These are phyloP conservation scores for Aspergillus neotritici DNA, from an alignment of 2,329 filamentous ascomycete genomes.

Conservation along the genomic window DNA sequence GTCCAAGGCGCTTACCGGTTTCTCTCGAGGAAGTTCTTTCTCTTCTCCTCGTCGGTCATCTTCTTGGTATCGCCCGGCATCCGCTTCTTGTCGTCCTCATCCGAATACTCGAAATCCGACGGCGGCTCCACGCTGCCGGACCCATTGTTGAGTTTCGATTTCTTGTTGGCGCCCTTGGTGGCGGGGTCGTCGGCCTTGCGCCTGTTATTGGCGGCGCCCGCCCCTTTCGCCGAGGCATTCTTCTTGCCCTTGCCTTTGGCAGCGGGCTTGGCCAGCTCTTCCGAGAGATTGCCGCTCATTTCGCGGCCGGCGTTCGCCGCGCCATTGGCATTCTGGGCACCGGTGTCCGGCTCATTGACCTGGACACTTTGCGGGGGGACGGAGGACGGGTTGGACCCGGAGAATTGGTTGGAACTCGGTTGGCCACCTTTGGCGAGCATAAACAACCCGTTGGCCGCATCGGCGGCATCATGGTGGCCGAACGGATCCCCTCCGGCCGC, in stretches of 20 bases:
- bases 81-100: constrained; percentile 44
- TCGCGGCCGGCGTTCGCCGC: constrained; percentile 60
- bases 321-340: constrained; percentile 37
- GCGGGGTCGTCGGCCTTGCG: constrained; percentile 71
- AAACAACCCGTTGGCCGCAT: constrained; percentile 89
- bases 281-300: constrained; percentile 63
- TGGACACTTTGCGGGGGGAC: constrained; percentile 47
- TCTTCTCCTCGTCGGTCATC: constrained; percentile 98
- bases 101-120: constrained; percentile 46
- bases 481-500: constrained; percentile 59
- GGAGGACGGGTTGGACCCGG: constrained; percentile 47
- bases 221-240: constrained; percentile 45
- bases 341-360: constrained; percentile 47
- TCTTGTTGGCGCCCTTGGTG: constrained; percentile 67
- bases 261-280: constrained; percentile 60
- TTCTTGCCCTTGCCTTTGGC: constrained; percentile 67
- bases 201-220: constrained; percentile 56
- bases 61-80: constrained; percentile 60
- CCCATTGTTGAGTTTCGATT: constrained; percentile 57
- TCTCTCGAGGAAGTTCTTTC: constrained; percentile 93
- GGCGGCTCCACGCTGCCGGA: constrained; percentile 34
- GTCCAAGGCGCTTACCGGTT: constrained; percentile 65
- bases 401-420: constrained; percentile 52
- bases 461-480: constrained; percentile 82
- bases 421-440: constrained; percentile 69